Conservation (phyloP, 306 rosid genomes). For the Calophaca sinica region DNA sequence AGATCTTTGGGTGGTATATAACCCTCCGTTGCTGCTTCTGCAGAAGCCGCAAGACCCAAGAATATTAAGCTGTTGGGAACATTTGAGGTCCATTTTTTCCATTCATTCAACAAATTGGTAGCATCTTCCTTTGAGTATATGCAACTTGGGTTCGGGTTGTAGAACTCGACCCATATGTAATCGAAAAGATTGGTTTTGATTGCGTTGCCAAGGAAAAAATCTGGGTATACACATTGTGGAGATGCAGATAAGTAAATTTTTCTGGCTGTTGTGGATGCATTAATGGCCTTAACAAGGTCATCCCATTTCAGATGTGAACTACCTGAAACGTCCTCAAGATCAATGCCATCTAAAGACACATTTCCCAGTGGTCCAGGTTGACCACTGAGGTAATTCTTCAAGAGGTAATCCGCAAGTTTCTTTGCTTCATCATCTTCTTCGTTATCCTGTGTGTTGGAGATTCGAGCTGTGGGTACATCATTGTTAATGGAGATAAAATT, state of each 20-base stretch:
- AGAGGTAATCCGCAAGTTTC: neutral
- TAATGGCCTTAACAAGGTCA: neutral
- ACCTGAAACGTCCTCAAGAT: neutral
- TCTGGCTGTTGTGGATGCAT: neutral
- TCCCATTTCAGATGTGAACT: neutral
- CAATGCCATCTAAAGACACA: constrained; percentile 21
- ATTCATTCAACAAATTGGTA: constrained; percentile 33
- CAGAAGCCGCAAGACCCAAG: constrained; percentile 1
- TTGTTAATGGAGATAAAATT: neutral
- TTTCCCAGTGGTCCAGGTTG: neutral
- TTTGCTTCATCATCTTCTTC: neutral
- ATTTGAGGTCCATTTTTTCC: constrained; percentile 49
- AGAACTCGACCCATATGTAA: constrained; percentile 10
- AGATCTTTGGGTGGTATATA: constrained; percentile 47
- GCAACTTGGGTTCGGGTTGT: constrained; percentile 46
- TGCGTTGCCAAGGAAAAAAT: constrained; percentile 25
- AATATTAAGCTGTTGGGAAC: neutral
- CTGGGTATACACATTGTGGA: constrained; percentile 19
- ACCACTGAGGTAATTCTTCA: constrained; percentile 1
- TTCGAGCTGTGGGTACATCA: no score
- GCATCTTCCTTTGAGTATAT: constrained; percentile 24
- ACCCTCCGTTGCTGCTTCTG: constrained; percentile 37
- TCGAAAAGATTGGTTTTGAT: constrained; percentile 54
- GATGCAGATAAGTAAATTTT: no score
- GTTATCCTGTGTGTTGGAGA: no score